These are phyloP conservation scores for Trichoderma oligosporum DNA, from an alignment of 2,329 filamentous ascomycete genomes.

Conservation along the genomic window DNA sequence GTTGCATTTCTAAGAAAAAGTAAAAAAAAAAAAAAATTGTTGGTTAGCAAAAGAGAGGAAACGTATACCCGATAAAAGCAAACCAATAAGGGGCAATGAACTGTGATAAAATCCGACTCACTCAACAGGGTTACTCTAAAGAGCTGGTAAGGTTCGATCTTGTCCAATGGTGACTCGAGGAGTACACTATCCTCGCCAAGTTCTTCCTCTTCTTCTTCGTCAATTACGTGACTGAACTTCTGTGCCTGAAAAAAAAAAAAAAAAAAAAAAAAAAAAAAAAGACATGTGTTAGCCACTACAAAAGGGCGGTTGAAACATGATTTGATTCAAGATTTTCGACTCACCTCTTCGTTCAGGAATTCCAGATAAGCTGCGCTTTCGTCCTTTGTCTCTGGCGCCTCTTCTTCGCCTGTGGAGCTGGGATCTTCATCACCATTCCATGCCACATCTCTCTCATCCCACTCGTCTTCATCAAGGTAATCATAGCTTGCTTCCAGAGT, in stretches of 20 bases:
- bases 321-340: conserved; percentile 21
- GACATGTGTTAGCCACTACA: not conserved
- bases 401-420: conserved; percentile 61
- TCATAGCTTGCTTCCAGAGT: conserved; percentile 62
- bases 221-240: conserved; percentile 70
- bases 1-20: conserved; percentile 86
- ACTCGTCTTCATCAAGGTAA: conserved; percentile 72
- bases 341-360: conserved; percentile 86
- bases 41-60: conserved; percentile 25
- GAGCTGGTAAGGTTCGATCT: conserved; percentile 87
- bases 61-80: not conserved
- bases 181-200: conserved; percentile 89
- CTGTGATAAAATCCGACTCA: conserved; percentile 50
- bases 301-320: not conserved
- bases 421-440: conserved; percentile 73
- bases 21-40: too few species aligned
- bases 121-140: conserved; percentile 80
- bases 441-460: conserved; percentile 75
- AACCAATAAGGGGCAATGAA: not conserved
- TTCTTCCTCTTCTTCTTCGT: conserved; percentile 75
- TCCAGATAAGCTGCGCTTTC: conserved; percentile 93
- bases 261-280: not conserved
- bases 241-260: conserved; percentile 57
- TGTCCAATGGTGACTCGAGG: conserved; percentile 90
- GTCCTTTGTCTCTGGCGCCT: conserved; percentile 67